Conservation (phyloP, 1,284 basidiomycete genomes). For the Takashimella tepidaria region DNA sequence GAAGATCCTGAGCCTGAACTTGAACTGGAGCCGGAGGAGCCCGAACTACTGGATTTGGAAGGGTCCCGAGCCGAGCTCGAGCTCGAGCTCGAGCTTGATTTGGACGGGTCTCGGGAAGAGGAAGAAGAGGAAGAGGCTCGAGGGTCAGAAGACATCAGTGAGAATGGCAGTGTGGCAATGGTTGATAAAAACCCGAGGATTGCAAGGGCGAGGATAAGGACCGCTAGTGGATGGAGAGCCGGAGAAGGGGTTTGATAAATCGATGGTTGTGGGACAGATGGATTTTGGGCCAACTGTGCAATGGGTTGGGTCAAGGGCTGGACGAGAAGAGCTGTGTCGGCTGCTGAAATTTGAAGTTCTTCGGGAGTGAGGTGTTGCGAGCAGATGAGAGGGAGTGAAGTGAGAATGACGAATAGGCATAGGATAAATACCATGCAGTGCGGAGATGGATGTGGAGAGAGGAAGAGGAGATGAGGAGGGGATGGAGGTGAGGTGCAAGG, state of each 20-base stretch:
- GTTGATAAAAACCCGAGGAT: constrained; percentile 20
- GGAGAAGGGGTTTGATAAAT: constrained; percentile 6
- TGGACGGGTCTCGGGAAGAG: constrained; percentile 5
- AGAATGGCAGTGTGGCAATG: constrained; percentile 17
- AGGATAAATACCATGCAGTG: not conserved
- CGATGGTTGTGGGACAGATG: not conserved
- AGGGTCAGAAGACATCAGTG: constrained; percentile 7
- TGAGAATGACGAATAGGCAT: not conserved
- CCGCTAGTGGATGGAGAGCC: constrained; percentile 12
- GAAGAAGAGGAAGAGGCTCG: constrained; percentile 9
- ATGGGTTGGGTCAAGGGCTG: not conserved
- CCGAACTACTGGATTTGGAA: constrained; percentile 5
- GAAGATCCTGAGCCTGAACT: constrained; percentile 2
- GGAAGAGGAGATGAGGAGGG: not conserved
- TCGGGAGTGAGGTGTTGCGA: not conserved
- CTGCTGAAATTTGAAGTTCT: not conserved
- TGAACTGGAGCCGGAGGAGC: not conserved
- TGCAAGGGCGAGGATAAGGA: constrained; percentile 16
- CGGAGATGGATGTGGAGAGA: not conserved
- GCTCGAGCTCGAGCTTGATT: not conserved
- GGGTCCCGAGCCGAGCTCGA: constrained; percentile 7
- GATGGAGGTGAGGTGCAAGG: not conserved
- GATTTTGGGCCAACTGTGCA: constrained; percentile 2
- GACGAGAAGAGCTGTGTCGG: not conserved
- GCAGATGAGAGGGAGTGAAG: not conserved